A percentile compares a stretch with the other conserved stretches of the same genome.
These are phyloP conservation scores for Phylloporus arenicola DNA, from an alignment of 768 basidiomycete genomes.

Conservation along the genomic window DNA sequence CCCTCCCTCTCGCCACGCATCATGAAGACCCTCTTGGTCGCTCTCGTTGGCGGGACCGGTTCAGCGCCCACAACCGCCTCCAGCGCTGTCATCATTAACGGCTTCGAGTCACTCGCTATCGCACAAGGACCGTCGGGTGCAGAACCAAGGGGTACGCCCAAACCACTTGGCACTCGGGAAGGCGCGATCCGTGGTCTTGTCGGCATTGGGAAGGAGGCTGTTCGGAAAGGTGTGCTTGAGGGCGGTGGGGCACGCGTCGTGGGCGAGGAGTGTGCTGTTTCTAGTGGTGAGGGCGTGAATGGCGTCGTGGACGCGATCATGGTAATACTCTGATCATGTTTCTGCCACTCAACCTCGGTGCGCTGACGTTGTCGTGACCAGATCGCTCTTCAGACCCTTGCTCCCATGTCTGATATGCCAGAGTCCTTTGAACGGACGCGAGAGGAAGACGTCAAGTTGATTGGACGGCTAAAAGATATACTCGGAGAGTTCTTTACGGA, in stretches of 20 bases:
- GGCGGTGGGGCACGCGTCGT: slow-evolving; percentile 75
- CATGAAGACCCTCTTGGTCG: slow-evolving; percentile 88
- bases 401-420: slow-evolving; percentile 52
- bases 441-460: slow-evolving; percentile 43
- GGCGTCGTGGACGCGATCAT: slow-evolving; percentile 56
- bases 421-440: slow-evolving; percentile 49
- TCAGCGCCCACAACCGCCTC: slow-evolving; percentile 7
- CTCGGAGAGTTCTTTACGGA: slow-evolving; percentile 63
- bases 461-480: slow-evolving; percentile 44
- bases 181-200: slow-evolving; percentile 86
- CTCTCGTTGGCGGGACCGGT: slow-evolving; percentile 49
- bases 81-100: slow-evolving; percentile 17
- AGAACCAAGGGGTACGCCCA: slow-evolving; percentile 36
- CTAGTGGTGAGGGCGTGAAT: slow-evolving; percentile 30
- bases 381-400: slow-evolving; percentile 60
- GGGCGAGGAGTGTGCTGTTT: slow-evolving; percentile 53
- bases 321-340: slow-evolving; percentile 34
- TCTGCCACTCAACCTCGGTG: not conserved
- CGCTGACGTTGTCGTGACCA: slow-evolving; percentile 18
- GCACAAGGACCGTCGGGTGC: slow-evolving; percentile 32
- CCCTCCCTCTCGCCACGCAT: slow-evolving; percentile 83
- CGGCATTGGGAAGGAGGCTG: slow-evolving; percentile 80
- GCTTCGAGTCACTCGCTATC: slow-evolving; percentile 25
- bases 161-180: slow-evolving; percentile 77
- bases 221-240: slow-evolving; percentile 75